Conservation (phyloP, 2,329 filamentous ascomycete genomes). For the Dactylellina cionopaga region DNA sequence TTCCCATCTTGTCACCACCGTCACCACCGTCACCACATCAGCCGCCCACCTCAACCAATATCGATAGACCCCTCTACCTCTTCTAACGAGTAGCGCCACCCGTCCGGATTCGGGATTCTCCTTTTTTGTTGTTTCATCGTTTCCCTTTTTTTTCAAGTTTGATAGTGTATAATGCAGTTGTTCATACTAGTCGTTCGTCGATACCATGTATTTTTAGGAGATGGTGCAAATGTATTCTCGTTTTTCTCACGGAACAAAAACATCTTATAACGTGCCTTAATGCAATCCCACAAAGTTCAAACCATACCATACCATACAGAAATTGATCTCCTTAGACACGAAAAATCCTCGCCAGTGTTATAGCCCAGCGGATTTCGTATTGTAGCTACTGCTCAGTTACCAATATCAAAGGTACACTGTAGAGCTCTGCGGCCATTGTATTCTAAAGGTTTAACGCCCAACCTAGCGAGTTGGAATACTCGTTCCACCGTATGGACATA, state of each 20-base stretch:
- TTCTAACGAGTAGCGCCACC: constrained; percentile 27
- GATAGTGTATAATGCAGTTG: constrained; percentile 45
- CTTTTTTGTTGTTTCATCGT: constrained; percentile 3
- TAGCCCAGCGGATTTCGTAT: too few relatives aligned
- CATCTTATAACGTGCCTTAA: too few relatives aligned
- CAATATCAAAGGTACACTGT: too few relatives aligned
- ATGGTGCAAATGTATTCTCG: constrained; percentile 27
- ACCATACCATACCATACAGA: too few relatives aligned
- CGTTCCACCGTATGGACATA: too few relatives aligned
- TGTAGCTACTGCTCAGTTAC: too few relatives aligned
- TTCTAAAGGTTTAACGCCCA: too few relatives aligned
- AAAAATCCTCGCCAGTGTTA: too few relatives aligned
- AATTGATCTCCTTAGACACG: too few relatives aligned
- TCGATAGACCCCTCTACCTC: neutral
- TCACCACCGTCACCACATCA: constrained; percentile 1
- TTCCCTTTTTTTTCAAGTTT: constrained; percentile 1
- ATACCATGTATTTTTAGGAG: constrained; percentile 53
- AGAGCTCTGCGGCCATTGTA: too few relatives aligned
- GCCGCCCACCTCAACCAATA: constrained; percentile 5
- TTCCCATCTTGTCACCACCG: constrained; percentile 3
- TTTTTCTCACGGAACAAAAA: neutral
- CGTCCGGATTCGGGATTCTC: constrained; percentile 15
- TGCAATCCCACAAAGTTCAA: too few relatives aligned
- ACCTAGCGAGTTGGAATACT: too few relatives aligned
- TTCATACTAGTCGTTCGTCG: neutral